A percentile compares a stretch with the other conserved stretches of the same genome.
Conservation (phyloP, 495 filamentous ascomycete species). For the Hypoxylon crocopeplum region DNA sequence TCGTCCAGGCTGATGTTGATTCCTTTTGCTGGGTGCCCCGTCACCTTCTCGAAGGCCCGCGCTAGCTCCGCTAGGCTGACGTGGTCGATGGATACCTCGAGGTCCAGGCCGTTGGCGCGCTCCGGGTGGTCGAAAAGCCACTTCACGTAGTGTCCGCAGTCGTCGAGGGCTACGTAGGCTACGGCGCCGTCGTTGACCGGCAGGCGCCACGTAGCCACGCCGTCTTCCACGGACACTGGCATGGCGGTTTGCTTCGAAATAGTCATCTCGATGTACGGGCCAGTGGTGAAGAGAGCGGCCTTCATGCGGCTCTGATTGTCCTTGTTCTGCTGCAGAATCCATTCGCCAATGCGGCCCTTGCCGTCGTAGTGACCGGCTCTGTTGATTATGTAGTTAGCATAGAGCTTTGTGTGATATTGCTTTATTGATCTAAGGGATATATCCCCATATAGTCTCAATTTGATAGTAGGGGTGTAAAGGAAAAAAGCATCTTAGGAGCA, state of each 20-base stretch:
- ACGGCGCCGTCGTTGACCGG: constrained; percentile 55
- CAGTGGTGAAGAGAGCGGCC: constrained; percentile 58
- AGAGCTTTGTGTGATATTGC: not conserved
- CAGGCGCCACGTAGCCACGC: constrained; percentile 51
- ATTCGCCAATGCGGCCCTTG: constrained; percentile 61
- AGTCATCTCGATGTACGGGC: constrained; percentile 62
- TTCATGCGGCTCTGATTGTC: constrained; percentile 49
- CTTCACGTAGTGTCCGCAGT: constrained; percentile 59
- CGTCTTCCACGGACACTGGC: constrained; percentile 46
- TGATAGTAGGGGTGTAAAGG: not conserved
- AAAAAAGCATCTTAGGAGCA: not conserved
- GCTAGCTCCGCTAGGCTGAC: constrained; percentile 55
- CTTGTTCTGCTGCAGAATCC: constrained; percentile 51
- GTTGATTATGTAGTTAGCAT: not conserved
- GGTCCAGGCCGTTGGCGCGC: constrained; percentile 56
- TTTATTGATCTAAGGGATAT: not conserved
- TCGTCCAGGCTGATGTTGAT: constrained; percentile 50
- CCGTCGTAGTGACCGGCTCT: constrained; percentile 59
- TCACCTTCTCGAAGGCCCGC: constrained; percentile 58
- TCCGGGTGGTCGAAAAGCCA: constrained; percentile 64
- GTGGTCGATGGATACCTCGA: constrained; percentile 58
- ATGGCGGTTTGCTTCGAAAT: constrained; percentile 47
- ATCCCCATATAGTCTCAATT: not conserved
- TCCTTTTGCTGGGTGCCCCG: constrained; percentile 56
- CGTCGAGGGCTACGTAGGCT: constrained; percentile 56